Evolutionary conservation across 306 rosid species (phyloP).

Genomic region (Castanospermum australe): DNA sequence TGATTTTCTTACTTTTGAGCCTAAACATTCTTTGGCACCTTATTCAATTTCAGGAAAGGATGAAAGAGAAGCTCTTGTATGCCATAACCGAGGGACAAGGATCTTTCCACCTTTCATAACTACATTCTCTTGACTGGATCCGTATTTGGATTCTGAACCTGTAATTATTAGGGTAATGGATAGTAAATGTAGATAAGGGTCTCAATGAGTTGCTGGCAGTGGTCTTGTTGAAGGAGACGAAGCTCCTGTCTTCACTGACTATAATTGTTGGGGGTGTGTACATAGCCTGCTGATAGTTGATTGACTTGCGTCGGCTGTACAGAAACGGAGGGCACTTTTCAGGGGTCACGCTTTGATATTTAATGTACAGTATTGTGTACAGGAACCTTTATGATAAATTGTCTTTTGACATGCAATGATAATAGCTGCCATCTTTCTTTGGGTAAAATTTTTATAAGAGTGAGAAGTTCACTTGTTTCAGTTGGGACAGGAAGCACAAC

Average conservation of each 20-base stretch:
- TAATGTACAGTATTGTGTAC: conserved; percentile 46
- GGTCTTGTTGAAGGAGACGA: conserved; percentile 42
- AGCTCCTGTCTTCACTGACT: conserved; percentile 49
- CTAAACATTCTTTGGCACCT: not conserved
- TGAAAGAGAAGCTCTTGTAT: conserved; percentile 88
- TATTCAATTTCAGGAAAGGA: conserved; percentile 66
- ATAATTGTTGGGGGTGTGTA: conserved; percentile 58
- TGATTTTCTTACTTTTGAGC: not conserved
- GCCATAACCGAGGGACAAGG: conserved; percentile 98
- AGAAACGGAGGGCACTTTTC: conserved; percentile 39
- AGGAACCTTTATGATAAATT: conserved; percentile 26
- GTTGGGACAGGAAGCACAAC: too few species aligned
- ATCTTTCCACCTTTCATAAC: conserved; percentile 92
- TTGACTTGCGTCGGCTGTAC: conserved; percentile 41
- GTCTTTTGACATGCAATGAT: conserved; percentile 21
- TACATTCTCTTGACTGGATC: conserved; percentile 15
- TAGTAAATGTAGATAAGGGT: conserved; percentile 54
- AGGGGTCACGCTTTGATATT: conserved; percentile 27
- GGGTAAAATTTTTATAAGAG: too few species aligned
- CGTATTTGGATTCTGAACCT: conserved; percentile 46
- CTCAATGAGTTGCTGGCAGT: conserved; percentile 24
- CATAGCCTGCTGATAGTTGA: conserved; percentile 46
- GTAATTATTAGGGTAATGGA: conserved; percentile 64
- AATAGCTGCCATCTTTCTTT: conserved; percentile 10
- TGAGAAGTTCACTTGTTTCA: too few species aligned